Percentiles rank a stretch among this genome's conserved stretches.
Conservation (phyloP, 371 early-diverging fungal genomes). For the Rhizopus delemar region DNA sequence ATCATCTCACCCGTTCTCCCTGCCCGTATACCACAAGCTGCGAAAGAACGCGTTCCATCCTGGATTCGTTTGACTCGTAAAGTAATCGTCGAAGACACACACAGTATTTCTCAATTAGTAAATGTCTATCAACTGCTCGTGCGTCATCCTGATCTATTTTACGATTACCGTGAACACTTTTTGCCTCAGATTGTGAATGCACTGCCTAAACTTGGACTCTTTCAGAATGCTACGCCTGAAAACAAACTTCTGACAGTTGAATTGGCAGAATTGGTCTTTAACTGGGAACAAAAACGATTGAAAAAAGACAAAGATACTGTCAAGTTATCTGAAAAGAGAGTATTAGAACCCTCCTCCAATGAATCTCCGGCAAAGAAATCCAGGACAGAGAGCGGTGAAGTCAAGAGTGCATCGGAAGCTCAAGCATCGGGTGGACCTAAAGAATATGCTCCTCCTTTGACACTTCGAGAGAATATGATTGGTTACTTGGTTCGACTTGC, state of each 20-base stretch:
- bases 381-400: conserved; percentile 16
- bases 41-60: conserved; percentile 64
- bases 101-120: conserved; percentile 83
- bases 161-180: conserved; percentile 85
- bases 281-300: conserved; percentile 80
- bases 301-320: conserved; percentile 16
- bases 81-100: conserved; percentile 88
- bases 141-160: conserved; percentile 87
- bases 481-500: conserved; percentile 76
- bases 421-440: conserved; percentile 10
- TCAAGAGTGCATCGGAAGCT: conserved; percentile 13
- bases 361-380: conserved; percentile 34
- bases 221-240: conserved; percentile 84
- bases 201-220: conserved; percentile 82
- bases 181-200: conserved; percentile 85
- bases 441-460: conserved; percentile 56
- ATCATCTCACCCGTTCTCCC: conserved; percentile 89
- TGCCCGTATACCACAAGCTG: conserved; percentile 64
- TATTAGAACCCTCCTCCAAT: not conserved
- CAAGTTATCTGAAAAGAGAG: conserved; percentile 12
- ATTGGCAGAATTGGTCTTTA: conserved; percentile 83
- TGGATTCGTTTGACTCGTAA: conserved; percentile 90
- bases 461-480: conserved; percentile 67
- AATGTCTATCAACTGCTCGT: conserved; percentile 91
- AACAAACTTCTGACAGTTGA: conserved; percentile 86